phyloP scores from a whole-genome alignment of 495 filamentous ascomycete species.

The Xylaria scruposa region DNA sequence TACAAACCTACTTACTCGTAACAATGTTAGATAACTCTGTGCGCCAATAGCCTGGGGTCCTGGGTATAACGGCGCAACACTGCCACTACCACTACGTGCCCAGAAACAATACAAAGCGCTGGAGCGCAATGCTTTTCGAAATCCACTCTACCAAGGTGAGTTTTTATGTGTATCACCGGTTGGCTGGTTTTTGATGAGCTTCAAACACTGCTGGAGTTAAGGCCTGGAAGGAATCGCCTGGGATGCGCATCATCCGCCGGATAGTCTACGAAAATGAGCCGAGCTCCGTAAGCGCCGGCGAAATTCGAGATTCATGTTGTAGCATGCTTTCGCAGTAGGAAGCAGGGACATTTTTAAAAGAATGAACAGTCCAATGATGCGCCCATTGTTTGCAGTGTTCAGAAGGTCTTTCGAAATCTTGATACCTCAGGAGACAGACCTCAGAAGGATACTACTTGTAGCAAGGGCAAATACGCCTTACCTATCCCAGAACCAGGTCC shows the following conservation, averaged over 20 bases:
- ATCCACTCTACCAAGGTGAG: not conserved
- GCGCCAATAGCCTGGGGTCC: not conserved
- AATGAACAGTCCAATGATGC: not conserved
- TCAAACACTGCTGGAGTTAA: not conserved
- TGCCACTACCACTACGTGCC: not conserved
- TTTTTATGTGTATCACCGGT: not conserved
- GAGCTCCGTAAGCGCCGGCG: not conserved
- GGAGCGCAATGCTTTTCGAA: not conserved
- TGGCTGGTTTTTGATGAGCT: not conserved
- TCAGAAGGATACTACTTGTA: not conserved
- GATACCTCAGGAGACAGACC: not conserved
- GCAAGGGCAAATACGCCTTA: not conserved
- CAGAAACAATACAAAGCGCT: not conserved
- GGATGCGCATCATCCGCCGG: conserved; percentile 6
- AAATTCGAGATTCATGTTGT: not conserved
- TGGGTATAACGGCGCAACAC: not conserved
- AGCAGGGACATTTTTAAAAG: too few species aligned
- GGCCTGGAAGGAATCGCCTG: not conserved
- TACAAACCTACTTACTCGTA: not conserved
- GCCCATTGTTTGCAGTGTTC: not conserved
- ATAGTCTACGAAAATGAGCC: not conserved
- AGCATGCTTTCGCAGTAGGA: not conserved
- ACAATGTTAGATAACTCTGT: not conserved
- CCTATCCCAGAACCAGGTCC: not conserved
- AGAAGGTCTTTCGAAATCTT: not conserved